Evolutionary conservation across 2,329 filamentous ascomycete species (phyloP), one percentile per base, ranked within the genome.

Genomic region (Pseudogymnoascus pannorum): DNA sequence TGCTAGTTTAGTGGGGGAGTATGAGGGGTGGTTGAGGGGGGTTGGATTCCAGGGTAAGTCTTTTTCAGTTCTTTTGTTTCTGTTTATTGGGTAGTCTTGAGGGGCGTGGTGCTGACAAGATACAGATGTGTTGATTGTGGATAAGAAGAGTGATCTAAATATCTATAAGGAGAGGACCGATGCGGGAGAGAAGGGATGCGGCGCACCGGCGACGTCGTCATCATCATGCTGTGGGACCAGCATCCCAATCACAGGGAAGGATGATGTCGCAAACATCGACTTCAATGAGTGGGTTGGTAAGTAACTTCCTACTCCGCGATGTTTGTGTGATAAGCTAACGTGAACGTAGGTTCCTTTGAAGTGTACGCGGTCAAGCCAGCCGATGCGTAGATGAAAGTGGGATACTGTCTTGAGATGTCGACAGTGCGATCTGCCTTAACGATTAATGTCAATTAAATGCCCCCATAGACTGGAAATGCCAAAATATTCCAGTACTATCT

Each of bases 251-350:
- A 35, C 24, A 29, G 33, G 48, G 12, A 64, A 64, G 33, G 62
- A 5, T 24, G 57, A 58, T 58, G 31, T 72, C 57, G 66, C 61
- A 26, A 69, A 71, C 60, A 64, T 73, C 12, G 76, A 82, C 65
- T 75, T 80, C 51, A 83, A 82, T 68, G 74, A 77, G 60, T 82
- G 76, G 76, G 78, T 74, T 64, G 79, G 78, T 81, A 67, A 71
- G 78, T 58, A 8, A 3, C 16, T 36, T 76, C 18, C 26, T 58
- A 6, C 18, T 2, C 4, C 14, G 14, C 60, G 24, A 12, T 22
- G 3, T 16, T 7, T 31, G 5, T 36, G 57, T 20, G 31, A 3
- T 33, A 31, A 26, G 22, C 38, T 59, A 48, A 61, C 16, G 16
- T 61, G 26, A 18, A 14, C 57, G 33, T 58, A 78, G 77, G 75